Evolutionary conservation across 2,329 filamentous ascomycete genomes (phyloP).

Genomic region (Coniochaeta prunicola): DNA sequence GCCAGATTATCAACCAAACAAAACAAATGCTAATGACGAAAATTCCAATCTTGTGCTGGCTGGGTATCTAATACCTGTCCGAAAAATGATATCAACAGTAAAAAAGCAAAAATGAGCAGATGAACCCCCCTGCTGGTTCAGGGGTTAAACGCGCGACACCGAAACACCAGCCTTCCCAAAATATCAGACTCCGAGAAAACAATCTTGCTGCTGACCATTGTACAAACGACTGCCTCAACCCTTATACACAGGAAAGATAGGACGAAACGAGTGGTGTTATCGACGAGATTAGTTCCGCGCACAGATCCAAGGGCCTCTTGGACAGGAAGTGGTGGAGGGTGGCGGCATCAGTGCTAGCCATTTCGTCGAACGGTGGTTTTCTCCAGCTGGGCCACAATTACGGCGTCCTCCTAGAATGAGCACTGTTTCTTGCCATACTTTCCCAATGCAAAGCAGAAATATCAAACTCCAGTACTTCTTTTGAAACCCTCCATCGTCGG

Average conservation of each 20-base stretch:
- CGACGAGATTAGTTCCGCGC: not conserved
- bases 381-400: not conserved
- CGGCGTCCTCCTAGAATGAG: not conserved
- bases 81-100: not conserved
- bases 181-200: not conserved
- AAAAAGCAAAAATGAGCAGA: not conserved
- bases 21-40: not conserved
- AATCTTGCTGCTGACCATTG: not conserved
- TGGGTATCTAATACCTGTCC: not conserved
- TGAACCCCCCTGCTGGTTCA: not conserved
- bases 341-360: not conserved
- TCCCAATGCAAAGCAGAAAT: not conserved
- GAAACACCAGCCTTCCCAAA: not conserved
- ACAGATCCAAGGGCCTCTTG: not conserved
- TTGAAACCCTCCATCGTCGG: not conserved
- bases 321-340: not conserved
- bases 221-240: not conserved
- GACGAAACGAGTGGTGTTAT: not conserved
- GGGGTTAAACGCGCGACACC: not conserved
- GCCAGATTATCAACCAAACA: not conserved
- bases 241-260: not conserved
- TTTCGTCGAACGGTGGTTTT: not conserved
- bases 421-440: not conserved
- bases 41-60: not conserved
- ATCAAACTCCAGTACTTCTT: slow-evolving; percentile 1